Evolutionary conservation across 441 rosid species (phyloP).

Genomic region (Euphorbia corollata): DNA sequence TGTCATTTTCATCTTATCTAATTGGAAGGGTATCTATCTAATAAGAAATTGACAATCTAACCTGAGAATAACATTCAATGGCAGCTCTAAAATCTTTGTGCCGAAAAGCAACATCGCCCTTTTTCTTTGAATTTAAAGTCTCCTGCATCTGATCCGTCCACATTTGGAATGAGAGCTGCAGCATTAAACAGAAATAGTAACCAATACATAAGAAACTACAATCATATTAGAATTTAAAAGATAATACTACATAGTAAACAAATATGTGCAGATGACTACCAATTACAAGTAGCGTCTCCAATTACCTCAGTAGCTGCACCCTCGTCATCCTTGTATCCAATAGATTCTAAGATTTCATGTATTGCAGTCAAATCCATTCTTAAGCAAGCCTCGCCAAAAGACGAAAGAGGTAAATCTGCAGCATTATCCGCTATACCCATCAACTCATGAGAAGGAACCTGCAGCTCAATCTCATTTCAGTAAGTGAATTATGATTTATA

Average conservation of each 20-base stretch:
- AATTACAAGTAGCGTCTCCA: constrained; percentile 5
- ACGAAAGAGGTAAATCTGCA: constrained; percentile 48
- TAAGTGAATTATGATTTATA: not conserved
- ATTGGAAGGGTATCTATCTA: not conserved
- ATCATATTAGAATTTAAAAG: not conserved
- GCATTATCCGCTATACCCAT: constrained; percentile 64
- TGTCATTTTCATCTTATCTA: not conserved
- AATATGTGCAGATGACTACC: constrained; percentile 1
- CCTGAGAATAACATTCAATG: constrained; percentile 66
- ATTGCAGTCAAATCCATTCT: constrained; percentile 74
- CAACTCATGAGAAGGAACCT: constrained; percentile 70
- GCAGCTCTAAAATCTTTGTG: constrained; percentile 66
- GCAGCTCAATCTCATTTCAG: constrained; percentile 21
- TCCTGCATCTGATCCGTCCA: constrained; percentile 90
- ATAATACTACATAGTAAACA: not conserved
- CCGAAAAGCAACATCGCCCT: constrained; percentile 73
- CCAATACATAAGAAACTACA: not conserved
- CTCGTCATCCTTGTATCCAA: constrained; percentile 88
- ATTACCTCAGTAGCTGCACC: constrained; percentile 57
- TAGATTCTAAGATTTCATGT: constrained; percentile 60
- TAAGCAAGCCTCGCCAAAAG: constrained; percentile 73
- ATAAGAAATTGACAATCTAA: constrained; percentile 24
- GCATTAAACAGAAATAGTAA: constrained; percentile 10
- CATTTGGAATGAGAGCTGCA: constrained; percentile 85
- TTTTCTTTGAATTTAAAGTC: constrained; percentile 68